Conservation (phyloP, 495 filamentous ascomycete species). For the Neurospora terricola region DNA sequence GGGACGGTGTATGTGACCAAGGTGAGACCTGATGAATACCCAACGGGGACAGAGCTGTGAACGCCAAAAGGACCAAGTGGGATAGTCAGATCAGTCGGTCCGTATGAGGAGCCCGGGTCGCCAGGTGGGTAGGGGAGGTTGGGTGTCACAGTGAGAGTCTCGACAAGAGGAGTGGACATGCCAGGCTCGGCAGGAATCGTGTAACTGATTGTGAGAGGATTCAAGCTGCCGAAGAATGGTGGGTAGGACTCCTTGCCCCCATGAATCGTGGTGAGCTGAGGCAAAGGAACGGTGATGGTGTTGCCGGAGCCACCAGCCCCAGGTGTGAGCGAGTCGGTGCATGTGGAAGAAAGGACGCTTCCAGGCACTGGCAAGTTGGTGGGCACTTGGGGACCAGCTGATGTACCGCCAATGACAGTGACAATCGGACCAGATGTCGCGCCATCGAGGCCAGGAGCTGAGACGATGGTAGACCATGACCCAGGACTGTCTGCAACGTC, state of each 20-base stretch:
- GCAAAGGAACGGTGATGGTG: conserved; percentile 5
- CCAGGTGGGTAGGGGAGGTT: neutral
- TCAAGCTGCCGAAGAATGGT: neutral
- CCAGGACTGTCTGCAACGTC: conserved; percentile 1
- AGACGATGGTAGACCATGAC: conserved; percentile 11
- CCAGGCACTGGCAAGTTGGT: conserved; percentile 4
- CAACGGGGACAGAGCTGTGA: neutral
- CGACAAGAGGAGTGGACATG: neutral
- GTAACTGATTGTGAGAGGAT: conserved; percentile 8
- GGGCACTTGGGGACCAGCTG: neutral
- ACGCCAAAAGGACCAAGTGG: neutral
- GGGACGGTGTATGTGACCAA: conserved; percentile 12
- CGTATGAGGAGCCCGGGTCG: neutral
- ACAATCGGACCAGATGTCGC: conserved; percentile 5
- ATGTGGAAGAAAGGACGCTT: neutral
- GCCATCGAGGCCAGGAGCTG: conserved; percentile 1
- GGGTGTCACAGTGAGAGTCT: conserved; percentile 10
- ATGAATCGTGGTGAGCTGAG: neutral
- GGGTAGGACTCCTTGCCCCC: neutral
- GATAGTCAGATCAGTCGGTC: neutral
- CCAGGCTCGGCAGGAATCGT: conserved; percentile 8
- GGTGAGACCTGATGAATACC: neutral
- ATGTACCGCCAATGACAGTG: conserved; percentile 7
- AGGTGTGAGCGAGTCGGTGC: neutral
- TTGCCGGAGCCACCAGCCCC: neutral